Percentiles rank a stretch among this genome's conserved stretches.
Evolutionary conservation across 257 asterid species (phyloP).

Genomic region (Sherardia arvensis): DNA sequence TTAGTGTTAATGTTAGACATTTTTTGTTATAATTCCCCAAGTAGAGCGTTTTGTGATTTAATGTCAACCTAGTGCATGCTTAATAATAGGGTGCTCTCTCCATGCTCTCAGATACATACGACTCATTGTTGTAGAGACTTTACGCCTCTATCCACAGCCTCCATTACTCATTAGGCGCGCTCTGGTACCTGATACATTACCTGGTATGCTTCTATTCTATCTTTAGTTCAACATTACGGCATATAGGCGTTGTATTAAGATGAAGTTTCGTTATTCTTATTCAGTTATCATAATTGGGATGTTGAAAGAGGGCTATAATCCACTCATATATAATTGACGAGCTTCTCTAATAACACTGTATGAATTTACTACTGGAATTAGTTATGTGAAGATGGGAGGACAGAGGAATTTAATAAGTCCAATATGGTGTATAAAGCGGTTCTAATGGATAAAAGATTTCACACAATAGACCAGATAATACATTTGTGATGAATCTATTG

Average conservation of each 20-base stretch:
- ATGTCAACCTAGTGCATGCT: background rate
- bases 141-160: slow-evolving; percentile 94
- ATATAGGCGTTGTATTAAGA: background rate
- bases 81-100: background rate
- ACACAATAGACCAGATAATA: background rate
- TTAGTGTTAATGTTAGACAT: background rate
- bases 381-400: background rate
- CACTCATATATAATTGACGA: background rate
- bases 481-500: background rate
- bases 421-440: too few species aligned
- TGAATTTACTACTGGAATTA: background rate
- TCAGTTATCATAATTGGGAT: background rate
- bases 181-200: slow-evolving; percentile 62
- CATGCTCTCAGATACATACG: slow-evolving; percentile 59
- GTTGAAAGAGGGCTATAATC: background rate
- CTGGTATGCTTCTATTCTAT: slow-evolving; percentile 40
- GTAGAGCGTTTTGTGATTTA: too few species aligned
- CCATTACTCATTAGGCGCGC: slow-evolving; percentile 96
- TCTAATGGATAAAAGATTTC: background rate
- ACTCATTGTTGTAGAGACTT: slow-evolving; percentile 74
- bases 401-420: background rate
- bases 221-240: background rate
- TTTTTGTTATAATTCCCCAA: background rate
- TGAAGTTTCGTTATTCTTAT: background rate
- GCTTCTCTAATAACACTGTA: background rate